Evolutionary conservation across 2,329 filamentous ascomycete species (phyloP).

Genomic region (Sphaerulina musiva): DNA sequence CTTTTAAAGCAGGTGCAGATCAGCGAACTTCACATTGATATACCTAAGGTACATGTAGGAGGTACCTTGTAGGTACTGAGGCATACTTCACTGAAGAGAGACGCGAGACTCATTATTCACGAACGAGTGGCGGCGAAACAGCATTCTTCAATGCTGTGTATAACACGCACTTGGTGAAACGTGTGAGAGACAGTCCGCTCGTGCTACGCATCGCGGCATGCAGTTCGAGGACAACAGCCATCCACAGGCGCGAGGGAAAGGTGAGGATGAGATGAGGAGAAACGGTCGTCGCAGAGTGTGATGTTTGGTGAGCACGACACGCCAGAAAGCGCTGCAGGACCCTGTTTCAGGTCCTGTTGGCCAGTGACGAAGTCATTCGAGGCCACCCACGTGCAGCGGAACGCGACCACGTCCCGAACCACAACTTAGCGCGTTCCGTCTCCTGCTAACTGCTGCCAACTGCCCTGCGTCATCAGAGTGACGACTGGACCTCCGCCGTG

Average conservation of each 20-base stretch:
- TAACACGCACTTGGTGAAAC: constrained; percentile 2
- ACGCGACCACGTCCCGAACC: no score
- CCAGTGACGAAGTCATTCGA: no score
- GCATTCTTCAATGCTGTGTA: background rate
- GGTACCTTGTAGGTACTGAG: background rate
- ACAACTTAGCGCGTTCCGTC: no score
- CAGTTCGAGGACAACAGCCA: background rate
- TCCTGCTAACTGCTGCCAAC: no score
- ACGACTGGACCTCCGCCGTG: no score
- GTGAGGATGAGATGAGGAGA: background rate
- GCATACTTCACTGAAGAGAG: background rate
- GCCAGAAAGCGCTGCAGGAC: background rate
- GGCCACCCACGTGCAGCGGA: no score
- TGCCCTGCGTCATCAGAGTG: no score
- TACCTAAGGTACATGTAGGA: background rate
- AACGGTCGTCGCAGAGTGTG: background rate
- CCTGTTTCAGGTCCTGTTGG: background rate
- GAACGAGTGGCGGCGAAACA: background rate
- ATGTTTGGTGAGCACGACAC: background rate
- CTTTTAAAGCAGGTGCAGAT: background rate
- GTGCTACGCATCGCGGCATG: no score
- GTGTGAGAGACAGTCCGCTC: background rate
- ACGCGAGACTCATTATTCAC: constrained; percentile 1
- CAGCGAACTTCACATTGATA: background rate
- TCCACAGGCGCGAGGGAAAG: background rate